Percentiles rank a stretch among this genome's conserved stretches.
Conservation (phyloP, 2,329 filamentous ascomycete genomes). For the Verticillium zaregamsianum region DNA sequence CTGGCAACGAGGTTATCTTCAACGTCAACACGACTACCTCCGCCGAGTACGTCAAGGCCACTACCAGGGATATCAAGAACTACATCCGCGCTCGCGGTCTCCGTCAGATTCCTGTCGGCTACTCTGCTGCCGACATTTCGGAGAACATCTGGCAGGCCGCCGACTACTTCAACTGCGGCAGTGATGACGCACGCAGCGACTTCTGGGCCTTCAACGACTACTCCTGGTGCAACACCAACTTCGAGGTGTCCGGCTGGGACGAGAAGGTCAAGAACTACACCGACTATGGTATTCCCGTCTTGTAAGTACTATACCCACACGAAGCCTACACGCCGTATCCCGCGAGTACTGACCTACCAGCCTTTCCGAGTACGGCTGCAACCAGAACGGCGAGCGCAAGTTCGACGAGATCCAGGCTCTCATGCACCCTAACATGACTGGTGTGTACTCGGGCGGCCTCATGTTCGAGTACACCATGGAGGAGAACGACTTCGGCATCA, state of each 20-base stretch:
- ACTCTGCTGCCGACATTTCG: slow-evolving; percentile 75
- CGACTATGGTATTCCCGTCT: slow-evolving; percentile 83
- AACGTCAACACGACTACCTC: slow-evolving; percentile 58
- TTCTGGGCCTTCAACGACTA: slow-evolving; percentile 91
- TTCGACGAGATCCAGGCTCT: slow-evolving; percentile 78
- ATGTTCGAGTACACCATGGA: slow-evolving; percentile 93
- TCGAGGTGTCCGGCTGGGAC: slow-evolving; percentile 72
- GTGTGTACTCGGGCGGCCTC: slow-evolving; percentile 90
- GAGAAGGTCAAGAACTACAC: slow-evolving; percentile 84
- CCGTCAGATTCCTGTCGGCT: slow-evolving; percentile 67
- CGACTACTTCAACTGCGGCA: slow-evolving; percentile 89
- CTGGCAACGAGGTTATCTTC: slow-evolving; percentile 78
- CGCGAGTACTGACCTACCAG: slow-evolving; percentile 17
- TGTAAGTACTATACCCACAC: slow-evolving; percentile 37
- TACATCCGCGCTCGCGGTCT: slow-evolving; percentile 61
- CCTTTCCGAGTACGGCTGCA: slow-evolving; percentile 94
- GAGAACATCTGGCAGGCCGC: slow-evolving; percentile 84
- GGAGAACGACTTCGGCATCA: slow-evolving; percentile 75
- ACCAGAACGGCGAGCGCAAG: slow-evolving; percentile 65
- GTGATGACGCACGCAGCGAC: slow-evolving; percentile 77
- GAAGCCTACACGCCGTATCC: not conserved
- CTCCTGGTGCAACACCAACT: slow-evolving; percentile 76
- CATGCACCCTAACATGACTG: slow-evolving; percentile 79
- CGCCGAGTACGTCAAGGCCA: slow-evolving; percentile 73
- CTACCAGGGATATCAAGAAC: slow-evolving; percentile 71